Percentiles rank a stretch among this genome's conserved stretches.
phyloP scores from a whole-genome alignment of 768 basidiomycete species.

The Suillus bovinus region DNA sequence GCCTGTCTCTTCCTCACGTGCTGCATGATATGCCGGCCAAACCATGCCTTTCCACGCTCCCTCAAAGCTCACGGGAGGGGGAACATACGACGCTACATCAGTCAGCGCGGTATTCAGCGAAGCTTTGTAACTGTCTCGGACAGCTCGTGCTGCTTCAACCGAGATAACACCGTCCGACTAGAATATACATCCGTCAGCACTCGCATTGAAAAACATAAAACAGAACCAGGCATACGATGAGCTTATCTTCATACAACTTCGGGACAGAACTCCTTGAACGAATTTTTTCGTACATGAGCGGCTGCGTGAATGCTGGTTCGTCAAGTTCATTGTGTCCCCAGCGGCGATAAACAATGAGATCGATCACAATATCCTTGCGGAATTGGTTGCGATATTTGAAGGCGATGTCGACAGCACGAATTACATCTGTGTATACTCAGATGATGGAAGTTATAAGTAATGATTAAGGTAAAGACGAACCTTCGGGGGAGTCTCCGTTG shows the following conservation, averaged over 20 bases:
- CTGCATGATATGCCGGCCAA: constrained; percentile 63
- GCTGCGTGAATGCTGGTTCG: constrained; percentile 83
- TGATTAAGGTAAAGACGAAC: constrained; percentile 27
- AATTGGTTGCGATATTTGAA: constrained; percentile 87
- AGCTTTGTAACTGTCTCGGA: constrained; percentile 60
- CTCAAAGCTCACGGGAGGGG: constrained; percentile 56
- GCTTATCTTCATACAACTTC: constrained; percentile 75
- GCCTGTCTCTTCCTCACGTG: constrained; percentile 68
- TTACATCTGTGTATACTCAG: constrained; percentile 59
- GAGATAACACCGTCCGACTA: constrained; percentile 45
- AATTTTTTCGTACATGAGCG: constrained; percentile 90
- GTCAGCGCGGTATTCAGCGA: constrained; percentile 65
- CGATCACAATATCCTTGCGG: constrained; percentile 89
- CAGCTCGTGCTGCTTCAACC: constrained; percentile 43
- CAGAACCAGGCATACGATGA: constrained; percentile 52
- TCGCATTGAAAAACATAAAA: neutral
- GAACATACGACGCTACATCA: constrained; percentile 45
- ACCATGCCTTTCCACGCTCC: constrained; percentile 61
- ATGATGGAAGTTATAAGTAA: neutral
- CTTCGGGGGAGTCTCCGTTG: constrained; percentile 91
- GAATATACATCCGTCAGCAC: neutral
- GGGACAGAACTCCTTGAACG: constrained; percentile 76
- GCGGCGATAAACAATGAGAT: constrained; percentile 85
- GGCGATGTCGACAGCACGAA: constrained; percentile 82
- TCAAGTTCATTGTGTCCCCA: constrained; percentile 93